phyloP scores from a whole-genome alignment of 2,329 filamentous ascomycete genomes.

The Epichloe sibirici region DNA sequence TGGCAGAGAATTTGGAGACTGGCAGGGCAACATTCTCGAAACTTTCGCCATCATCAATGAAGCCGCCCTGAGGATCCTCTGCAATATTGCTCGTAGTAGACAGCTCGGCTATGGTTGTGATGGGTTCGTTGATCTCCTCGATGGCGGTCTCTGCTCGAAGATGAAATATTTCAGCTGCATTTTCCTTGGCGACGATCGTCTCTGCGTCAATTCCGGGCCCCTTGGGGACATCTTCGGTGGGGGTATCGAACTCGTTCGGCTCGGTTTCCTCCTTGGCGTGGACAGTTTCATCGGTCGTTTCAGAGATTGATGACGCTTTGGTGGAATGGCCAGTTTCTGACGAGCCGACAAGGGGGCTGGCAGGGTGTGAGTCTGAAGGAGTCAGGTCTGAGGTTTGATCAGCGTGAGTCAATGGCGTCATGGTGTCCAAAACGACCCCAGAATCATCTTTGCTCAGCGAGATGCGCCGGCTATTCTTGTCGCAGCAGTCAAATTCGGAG shows the following conservation, averaged over 20 bases:
- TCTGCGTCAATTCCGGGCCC: neutral
- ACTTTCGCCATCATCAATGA: conserved; percentile 6
- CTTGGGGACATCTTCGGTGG: neutral
- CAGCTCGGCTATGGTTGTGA: neutral
- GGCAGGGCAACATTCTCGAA: conserved; percentile 7
- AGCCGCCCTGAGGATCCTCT: neutral
- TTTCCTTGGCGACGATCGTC: neutral
- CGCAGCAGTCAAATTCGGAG: conserved; percentile 13
- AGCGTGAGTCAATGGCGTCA: conserved; percentile 27
- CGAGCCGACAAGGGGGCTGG: conserved; percentile 39
- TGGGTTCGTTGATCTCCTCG: neutral
- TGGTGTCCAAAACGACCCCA: conserved; percentile 37
- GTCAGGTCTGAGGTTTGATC: conserved; percentile 36
- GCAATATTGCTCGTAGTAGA: neutral
- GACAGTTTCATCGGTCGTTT: conserved; percentile 48
- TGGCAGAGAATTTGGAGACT: conserved; percentile 11
- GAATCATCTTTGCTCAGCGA: conserved; percentile 40
- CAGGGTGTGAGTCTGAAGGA: conserved; percentile 43
- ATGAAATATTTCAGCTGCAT: neutral
- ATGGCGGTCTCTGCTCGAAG: neutral
- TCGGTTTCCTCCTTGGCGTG: conserved; percentile 22
- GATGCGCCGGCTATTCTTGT: conserved; percentile 19
- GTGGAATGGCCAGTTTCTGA: conserved; percentile 49
- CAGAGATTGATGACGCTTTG: conserved; percentile 51
- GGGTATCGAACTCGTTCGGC: conserved; percentile 6